These are phyloP conservation scores for Puccinellia tenuiflora DNA, from an alignment of 176 grass and related monocot species.

Conservation along the genomic window DNA sequence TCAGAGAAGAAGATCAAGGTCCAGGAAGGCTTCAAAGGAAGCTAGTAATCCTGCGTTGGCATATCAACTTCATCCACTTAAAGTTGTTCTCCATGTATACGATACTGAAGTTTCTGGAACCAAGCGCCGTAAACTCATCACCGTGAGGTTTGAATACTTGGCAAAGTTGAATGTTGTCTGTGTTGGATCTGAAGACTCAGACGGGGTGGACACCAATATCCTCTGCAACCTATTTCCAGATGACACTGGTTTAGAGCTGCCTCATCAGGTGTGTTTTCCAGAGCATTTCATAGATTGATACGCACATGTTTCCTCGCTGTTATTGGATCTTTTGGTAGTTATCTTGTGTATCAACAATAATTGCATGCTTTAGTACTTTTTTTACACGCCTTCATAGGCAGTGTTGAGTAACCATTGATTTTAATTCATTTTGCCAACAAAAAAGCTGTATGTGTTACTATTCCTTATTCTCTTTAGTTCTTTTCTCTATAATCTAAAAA, in stretches of 20 bases:
- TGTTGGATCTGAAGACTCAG: constrained; percentile 72
- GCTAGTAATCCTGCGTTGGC: constrained; percentile 47
- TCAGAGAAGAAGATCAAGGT: constrained; percentile 89
- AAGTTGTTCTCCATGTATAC: constrained; percentile 65
- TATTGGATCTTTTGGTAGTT: not conserved
- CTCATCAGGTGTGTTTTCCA: constrained; percentile 58
- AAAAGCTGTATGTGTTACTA: not conserved
- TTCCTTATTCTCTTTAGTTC: not conserved
- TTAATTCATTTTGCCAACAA: not conserved
- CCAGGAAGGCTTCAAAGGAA: constrained; percentile 74
- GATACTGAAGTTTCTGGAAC: constrained; percentile 53
- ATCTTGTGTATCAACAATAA: not conserved
- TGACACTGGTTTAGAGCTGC: constrained; percentile 85
- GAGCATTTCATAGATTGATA: constrained; percentile 4
- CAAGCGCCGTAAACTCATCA: constrained; percentile 48
- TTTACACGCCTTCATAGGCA: not conserved
- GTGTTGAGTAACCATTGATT: not conserved
- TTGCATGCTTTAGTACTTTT: not conserved
- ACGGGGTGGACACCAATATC: constrained; percentile 63
- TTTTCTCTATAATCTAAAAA: not conserved
- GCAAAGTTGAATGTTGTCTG: constrained; percentile 89
- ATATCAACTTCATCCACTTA: constrained; percentile 87
- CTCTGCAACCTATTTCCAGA: constrained; percentile 97
- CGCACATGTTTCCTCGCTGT: not conserved
- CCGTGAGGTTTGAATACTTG: constrained; percentile 77